phyloP scores from a whole-genome alignment of 306 rosid species.

The Alnus rubra region DNA sequence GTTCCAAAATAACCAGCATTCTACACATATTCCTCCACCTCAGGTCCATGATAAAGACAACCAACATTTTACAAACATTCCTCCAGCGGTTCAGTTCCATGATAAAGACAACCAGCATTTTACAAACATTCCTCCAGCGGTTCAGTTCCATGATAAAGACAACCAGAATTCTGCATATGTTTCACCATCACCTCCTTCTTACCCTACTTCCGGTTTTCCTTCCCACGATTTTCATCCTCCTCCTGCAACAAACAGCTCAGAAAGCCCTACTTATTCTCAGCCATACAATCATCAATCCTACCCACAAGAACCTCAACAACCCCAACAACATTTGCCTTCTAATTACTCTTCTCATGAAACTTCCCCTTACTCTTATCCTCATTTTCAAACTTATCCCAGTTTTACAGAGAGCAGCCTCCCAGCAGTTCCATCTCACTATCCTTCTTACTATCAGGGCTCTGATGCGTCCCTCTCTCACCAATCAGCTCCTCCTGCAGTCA shows the following conservation, averaged over 20 bases:
- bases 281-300: slow-evolving; percentile 65
- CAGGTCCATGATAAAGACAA: slow-evolving; percentile 43
- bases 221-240: slow-evolving; percentile 68
- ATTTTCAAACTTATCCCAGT: slow-evolving; percentile 96
- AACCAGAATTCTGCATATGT: slow-evolving; percentile 50
- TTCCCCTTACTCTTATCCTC: slow-evolving; percentile 50
- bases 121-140: slow-evolving; percentile 45
- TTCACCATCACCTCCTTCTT: slow-evolving; percentile 54
- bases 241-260: slow-evolving; percentile 59
- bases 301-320: slow-evolving; percentile 62
- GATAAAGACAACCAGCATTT: slow-evolving; percentile 40
- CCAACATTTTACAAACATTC: slow-evolving; percentile 12
- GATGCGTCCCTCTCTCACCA: slow-evolving; percentile 64
- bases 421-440: slow-evolving; percentile 58
- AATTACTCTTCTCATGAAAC: slow-evolving; percentile 62
- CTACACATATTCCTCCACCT: slow-evolving; percentile 43
- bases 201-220: slow-evolving; percentile 55
- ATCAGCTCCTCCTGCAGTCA: slow-evolving; percentile 50
- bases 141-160: slow-evolving; percentile 50
- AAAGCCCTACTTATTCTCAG: slow-evolving; percentile 57
- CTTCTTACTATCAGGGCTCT: slow-evolving; percentile 63
- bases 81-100: slow-evolving; percentile 18
- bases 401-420: slow-evolving; percentile 88
- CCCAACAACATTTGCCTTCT: slow-evolving; percentile 61
- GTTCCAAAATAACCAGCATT: slow-evolving; percentile 38